Evolutionary conservation across 306 rosid genomes (phyloP).

Genomic region (Myrica gale): DNA sequence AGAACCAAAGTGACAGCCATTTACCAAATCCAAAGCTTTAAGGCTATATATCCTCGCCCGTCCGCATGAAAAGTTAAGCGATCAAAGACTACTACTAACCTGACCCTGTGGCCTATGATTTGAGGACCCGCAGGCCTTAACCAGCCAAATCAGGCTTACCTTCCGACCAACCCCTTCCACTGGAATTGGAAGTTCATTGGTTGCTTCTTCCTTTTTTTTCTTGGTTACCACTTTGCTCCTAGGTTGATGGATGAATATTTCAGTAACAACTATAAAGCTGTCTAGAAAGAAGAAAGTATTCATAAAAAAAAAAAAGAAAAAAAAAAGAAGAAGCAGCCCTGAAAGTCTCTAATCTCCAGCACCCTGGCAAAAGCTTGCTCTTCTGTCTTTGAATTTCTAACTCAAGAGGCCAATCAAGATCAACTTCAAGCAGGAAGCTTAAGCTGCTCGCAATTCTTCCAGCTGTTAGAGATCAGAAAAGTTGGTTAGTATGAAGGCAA

Average conservation of each 20-base stretch:
- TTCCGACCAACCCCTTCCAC: too few relatives aligned
- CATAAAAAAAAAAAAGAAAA: neutral
- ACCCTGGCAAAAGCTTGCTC: neutral
- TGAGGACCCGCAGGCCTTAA: too few relatives aligned
- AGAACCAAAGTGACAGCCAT: too few relatives aligned
- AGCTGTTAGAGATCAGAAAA: conserved; percentile 27
- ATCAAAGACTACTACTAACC: too few relatives aligned
- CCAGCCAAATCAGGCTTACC: too few relatives aligned
- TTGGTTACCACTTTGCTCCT: neutral
- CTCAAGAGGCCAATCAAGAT: neutral
- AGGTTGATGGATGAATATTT: neutral
- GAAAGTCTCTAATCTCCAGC: neutral
- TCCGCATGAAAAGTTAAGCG: too few relatives aligned
- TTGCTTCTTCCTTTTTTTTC: too few relatives aligned
- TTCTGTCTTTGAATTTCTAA: neutral
- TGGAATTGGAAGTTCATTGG: neutral
- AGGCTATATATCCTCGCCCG: too few relatives aligned
- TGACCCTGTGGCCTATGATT: too few relatives aligned
- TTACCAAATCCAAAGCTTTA: too few relatives aligned
- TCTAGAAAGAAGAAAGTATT: neutral
- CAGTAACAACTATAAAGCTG: neutral
- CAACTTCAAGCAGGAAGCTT: conserved; percentile 36
- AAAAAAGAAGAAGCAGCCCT: neutral
- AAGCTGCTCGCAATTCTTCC: conserved; percentile 38
- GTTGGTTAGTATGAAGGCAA: neutral